Percentiles rank a stretch among this genome's conserved stretches.
phyloP scores from a whole-genome alignment of 2,329 filamentous ascomycete genomes.

The Lojkania enalia region DNA sequence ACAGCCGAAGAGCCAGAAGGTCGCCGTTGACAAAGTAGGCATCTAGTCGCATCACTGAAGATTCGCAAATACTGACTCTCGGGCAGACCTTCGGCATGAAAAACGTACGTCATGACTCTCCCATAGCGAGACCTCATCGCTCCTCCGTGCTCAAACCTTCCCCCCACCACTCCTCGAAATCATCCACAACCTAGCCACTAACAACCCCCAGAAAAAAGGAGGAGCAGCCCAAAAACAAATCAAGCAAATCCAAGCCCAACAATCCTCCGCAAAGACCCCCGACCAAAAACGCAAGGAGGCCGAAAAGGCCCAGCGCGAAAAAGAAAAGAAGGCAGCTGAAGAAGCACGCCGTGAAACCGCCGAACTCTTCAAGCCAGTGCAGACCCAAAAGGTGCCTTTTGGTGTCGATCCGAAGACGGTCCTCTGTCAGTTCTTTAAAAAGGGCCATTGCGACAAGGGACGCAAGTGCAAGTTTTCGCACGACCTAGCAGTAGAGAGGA shows the following conservation, averaged over 20 bases:
- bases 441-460: constrained; percentile 94
- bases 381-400: constrained; percentile 97
- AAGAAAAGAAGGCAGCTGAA: constrained; percentile 90
- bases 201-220: constrained; percentile 74
- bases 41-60: too few relatives aligned
- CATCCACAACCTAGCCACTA: constrained; percentile 6
- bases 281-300: constrained; percentile 83
- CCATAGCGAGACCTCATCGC: neutral
- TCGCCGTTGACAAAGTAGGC: constrained; percentile 76
- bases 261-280: constrained; percentile 73
- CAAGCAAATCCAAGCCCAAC: constrained; percentile 75
- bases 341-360: constrained; percentile 78
- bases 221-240: constrained; percentile 88
- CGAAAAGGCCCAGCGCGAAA: constrained; percentile 68
- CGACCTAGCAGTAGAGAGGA: constrained; percentile 85
- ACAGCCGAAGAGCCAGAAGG: constrained; percentile 59
- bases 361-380: constrained; percentile 85
- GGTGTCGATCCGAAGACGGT: constrained; percentile 98
- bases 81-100: constrained; percentile 99
- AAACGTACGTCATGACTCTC: constrained; percentile 61
- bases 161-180: too few relatives aligned
- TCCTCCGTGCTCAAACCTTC: neutral
- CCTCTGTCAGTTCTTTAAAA: constrained; percentile 94
- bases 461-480: constrained; percentile 96
- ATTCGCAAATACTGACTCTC: constrained; percentile 14